These are phyloP conservation scores for Auriculariales sp. DNA, from an alignment of 768 basidiomycete genomes.

Conservation along the genomic window DNA sequence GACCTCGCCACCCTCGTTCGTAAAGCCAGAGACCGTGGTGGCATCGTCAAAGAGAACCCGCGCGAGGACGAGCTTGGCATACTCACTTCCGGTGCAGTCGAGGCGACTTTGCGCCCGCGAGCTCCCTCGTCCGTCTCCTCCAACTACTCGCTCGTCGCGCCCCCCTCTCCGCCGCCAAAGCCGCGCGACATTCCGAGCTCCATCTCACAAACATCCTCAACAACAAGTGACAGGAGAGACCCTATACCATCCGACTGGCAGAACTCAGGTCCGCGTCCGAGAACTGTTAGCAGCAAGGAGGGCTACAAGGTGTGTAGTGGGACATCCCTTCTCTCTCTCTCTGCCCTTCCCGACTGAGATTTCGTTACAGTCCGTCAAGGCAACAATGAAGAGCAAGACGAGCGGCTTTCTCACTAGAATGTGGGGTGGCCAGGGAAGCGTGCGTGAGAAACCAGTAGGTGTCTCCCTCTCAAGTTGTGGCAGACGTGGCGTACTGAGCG, in stretches of 20 bases:
- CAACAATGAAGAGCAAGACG: conserved; percentile 64
- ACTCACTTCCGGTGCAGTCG: conserved; percentile 10
- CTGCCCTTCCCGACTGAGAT: conserved; percentile 5
- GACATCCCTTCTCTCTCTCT: neutral
- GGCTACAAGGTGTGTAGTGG: conserved; percentile 29
- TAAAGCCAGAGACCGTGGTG: conserved; percentile 64
- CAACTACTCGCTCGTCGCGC: conserved; percentile 14
- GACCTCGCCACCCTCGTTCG: conserved; percentile 78
- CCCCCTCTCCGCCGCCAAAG: conserved; percentile 20
- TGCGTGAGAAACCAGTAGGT: conserved; percentile 57
- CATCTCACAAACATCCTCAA: neutral
- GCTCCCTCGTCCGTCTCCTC: conserved; percentile 30
- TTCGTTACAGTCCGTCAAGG: conserved; percentile 30
- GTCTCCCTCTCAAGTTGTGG: conserved; percentile 6
- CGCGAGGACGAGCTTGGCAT: neutral
- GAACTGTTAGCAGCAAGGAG: neutral
- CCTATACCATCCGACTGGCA: neutral
- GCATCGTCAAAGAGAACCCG: conserved; percentile 15
- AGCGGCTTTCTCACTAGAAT: conserved; percentile 70
- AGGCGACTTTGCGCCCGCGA: conserved; percentile 17
- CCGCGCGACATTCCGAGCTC: neutral
- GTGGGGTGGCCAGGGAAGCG: conserved; percentile 42
- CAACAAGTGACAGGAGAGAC: neutral
- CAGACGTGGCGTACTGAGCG: neutral
- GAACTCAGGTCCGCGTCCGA: neutral